phyloP scores from a whole-genome alignment of 2,329 filamentous ascomycete species.

The Ophiosphaerella korrae region DNA sequence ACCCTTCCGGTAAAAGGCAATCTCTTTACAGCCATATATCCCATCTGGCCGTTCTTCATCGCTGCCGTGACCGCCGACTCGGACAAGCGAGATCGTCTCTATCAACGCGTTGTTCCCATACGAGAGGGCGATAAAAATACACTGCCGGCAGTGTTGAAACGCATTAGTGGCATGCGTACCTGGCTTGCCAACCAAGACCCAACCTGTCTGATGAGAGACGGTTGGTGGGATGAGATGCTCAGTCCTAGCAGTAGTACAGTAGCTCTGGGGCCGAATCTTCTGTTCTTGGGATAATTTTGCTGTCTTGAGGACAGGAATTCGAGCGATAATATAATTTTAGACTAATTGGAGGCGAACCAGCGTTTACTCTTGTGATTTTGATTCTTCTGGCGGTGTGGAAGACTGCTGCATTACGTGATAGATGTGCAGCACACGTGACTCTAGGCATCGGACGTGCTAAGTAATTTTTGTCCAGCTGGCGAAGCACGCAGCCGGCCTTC shows the following conservation, averaged over 20 bases:
- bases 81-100: slow-evolving; percentile 38
- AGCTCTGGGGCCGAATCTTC: slow-evolving; percentile 13
- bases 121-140: slow-evolving; percentile 42
- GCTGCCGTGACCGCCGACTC: slow-evolving; percentile 39
- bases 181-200: slow-evolving; percentile 41
- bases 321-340: no score
- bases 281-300: slow-evolving; percentile 19
- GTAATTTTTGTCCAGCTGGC: no score
- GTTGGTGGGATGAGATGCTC: slow-evolving; percentile 45
- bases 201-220: slow-evolving; percentile 20
- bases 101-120: slow-evolving; percentile 38
- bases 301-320: background rate
- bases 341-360: no score
- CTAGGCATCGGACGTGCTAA: no score
- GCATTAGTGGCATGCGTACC: slow-evolving; percentile 34
- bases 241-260: slow-evolving; percentile 33
- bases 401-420: no score
- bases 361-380: no score
- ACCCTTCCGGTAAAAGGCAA: slow-evolving; percentile 38
- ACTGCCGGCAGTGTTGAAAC: slow-evolving; percentile 35
- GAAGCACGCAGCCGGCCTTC: no score
- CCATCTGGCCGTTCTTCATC: slow-evolving; percentile 41
- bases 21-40: slow-evolving; percentile 41
- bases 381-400: no score
- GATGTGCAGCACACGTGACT: no score